phyloP scores from a whole-genome alignment of 208 protist species.

The Sergeia podlipaevii region DNA sequence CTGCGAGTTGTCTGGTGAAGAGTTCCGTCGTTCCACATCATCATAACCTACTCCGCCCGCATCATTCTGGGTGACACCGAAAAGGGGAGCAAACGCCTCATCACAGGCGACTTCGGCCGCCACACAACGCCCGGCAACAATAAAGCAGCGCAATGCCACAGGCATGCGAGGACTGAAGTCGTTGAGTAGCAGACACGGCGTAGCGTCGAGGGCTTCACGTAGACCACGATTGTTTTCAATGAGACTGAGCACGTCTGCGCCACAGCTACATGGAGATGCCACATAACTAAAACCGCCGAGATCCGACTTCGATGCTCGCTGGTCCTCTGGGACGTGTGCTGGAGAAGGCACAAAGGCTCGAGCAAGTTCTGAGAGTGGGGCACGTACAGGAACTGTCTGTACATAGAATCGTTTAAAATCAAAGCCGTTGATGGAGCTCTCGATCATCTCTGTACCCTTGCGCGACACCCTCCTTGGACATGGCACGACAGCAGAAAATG shows the following conservation, averaged over 20 bases:
- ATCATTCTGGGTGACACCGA: conserved; percentile 24
- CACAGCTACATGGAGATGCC: conserved; percentile 27
- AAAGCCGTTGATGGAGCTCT: conserved; percentile 39
- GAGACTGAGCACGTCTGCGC: conserved; percentile 34
- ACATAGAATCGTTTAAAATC: conserved; percentile 42
- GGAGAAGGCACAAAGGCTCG: conserved; percentile 37
- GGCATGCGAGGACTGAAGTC: conserved; percentile 27
- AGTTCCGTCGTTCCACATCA: conserved; percentile 1
- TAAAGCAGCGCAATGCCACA: conserved; percentile 38
- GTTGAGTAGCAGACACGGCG: conserved; percentile 60
- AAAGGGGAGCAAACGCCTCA: conserved; percentile 24
- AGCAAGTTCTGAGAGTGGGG: conserved; percentile 39
- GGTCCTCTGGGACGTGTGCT: conserved; percentile 22
- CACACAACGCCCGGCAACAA: conserved; percentile 47
- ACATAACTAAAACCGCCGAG: conserved; percentile 34
- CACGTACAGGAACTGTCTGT: conserved; percentile 46
- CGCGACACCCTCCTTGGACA: conserved; percentile 29
- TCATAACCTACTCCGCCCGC: neutral
- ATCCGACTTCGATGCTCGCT: conserved; percentile 16
- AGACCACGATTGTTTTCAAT: conserved; percentile 21
- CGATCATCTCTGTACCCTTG: conserved; percentile 18
- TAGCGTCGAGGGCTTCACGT: conserved; percentile 28
- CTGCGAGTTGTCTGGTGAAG: conserved; percentile 3
- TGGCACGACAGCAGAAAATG: conserved; percentile 56
- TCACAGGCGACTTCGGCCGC: conserved; percentile 56